Evolutionary conservation across 495 filamentous ascomycete species (phyloP).

Genomic region (Tuber calosporum): DNA sequence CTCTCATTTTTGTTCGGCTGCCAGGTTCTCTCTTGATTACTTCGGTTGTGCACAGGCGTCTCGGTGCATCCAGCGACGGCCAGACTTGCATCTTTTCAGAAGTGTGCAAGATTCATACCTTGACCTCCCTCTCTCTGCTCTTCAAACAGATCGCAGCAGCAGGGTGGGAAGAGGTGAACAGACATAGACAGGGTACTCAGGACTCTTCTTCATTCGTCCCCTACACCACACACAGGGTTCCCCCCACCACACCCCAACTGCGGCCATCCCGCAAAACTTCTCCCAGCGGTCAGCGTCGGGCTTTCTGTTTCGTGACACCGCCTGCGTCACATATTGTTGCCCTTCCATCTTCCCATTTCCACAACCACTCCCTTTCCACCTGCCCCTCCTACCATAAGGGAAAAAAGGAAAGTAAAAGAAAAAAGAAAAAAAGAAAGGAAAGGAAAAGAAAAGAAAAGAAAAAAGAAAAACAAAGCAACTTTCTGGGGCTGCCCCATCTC

Average conservation of each 20-base stretch:
- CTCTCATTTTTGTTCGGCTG: conserved; percentile 35
- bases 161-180: conserved; percentile 23
- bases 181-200: conserved; percentile 27
- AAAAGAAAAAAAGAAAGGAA: neutral
- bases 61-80: conserved; percentile 35
- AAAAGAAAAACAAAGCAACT: conserved; percentile 26
- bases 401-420: conserved; percentile 11
- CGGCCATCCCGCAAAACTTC: conserved; percentile 38
- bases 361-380: conserved; percentile 21
- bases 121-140: conserved; percentile 26
- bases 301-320: conserved; percentile 36
- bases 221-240: conserved; percentile 11
- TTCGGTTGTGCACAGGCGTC: conserved; percentile 36
- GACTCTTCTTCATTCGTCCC: conserved; percentile 30
- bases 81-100: conserved; percentile 11
- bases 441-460: conserved; percentile 16
- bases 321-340: conserved; percentile 34
- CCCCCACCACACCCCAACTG: conserved; percentile 32
- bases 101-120: conserved; percentile 40
- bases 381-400: conserved; percentile 25
- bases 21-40: conserved; percentile 35
- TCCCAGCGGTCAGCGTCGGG: conserved; percentile 34
- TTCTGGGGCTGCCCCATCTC: conserved; percentile 34
- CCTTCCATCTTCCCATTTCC: conserved; percentile 23
- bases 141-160: conserved; percentile 28